A percentile compares a stretch with the other conserved stretches of the same genome.
Conservation (phyloP, 2,329 filamentous ascomycete species). For the Venturia aucupariae region DNA sequence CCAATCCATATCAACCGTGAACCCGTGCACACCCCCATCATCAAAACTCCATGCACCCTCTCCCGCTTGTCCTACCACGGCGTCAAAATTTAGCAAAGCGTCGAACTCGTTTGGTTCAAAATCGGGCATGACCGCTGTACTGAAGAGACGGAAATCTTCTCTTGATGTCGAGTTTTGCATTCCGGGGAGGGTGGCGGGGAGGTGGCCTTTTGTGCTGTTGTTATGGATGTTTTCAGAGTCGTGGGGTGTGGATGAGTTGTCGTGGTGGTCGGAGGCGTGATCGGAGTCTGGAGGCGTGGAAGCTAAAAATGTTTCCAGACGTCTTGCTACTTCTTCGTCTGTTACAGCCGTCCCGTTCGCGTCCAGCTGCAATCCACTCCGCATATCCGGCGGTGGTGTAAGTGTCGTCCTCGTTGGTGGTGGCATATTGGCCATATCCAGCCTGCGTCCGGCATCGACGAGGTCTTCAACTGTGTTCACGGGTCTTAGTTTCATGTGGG, state of each 20-base stretch:
- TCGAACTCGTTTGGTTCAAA: constrained; percentile 34
- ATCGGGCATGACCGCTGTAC: constrained; percentile 24
- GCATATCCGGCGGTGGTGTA: constrained; percentile 32
- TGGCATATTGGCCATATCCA: constrained; percentile 24
- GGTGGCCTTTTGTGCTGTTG: background rate
- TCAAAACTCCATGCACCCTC: constrained; percentile 18
- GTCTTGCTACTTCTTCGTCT: constrained; percentile 39
- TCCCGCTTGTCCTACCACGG: constrained; percentile 18
- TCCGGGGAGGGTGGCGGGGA: background rate
- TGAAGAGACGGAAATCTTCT: constrained; percentile 10
- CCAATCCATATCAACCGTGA: constrained; percentile 20
- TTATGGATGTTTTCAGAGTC: constrained; percentile 1
- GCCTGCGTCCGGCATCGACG: constrained; percentile 35
- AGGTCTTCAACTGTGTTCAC: constrained; percentile 37
- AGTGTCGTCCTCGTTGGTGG: constrained; percentile 17
- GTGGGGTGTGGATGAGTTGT: constrained; percentile 10
- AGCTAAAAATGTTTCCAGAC: constrained; percentile 41
- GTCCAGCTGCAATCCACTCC: background rate
- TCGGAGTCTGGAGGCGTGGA: constrained; percentile 39
- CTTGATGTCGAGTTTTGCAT: background rate
- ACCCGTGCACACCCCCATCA: constrained; percentile 24
- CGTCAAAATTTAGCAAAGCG: constrained; percentile 31
- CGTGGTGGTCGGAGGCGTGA: constrained; percentile 23
- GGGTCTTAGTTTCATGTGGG: constrained; percentile 21
- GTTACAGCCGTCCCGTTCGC: constrained; percentile 18